Conservation (phyloP, 192 early-diverging fungal species). For the Fimicolochytrium jonesii region DNA sequence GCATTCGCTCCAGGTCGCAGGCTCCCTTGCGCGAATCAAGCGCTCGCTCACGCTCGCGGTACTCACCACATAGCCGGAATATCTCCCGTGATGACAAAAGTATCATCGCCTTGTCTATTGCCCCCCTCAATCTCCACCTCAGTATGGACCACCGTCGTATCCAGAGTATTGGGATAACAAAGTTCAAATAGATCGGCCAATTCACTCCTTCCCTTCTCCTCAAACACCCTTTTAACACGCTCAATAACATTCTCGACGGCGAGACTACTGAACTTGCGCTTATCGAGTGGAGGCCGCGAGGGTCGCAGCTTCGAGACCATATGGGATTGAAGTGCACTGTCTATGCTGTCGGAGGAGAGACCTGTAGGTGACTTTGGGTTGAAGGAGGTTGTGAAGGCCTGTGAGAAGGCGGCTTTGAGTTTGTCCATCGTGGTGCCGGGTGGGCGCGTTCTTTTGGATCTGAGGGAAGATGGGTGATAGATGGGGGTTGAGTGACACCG, state of each 20-base stretch:
- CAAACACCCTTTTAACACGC: neutral
- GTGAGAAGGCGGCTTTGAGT: neutral
- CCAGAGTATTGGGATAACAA: constrained; percentile 61
- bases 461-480: too few species aligned
- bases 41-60: too few species aligned
- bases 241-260: constrained; percentile 1
- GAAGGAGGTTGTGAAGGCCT: neutral
- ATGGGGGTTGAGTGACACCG: too few species aligned
- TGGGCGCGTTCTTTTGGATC: too few species aligned
- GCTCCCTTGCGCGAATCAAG: too few species aligned
- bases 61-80: constrained; percentile 65
- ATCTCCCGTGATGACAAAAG: constrained; percentile 70
- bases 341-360: too few species aligned
- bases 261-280: neutral
- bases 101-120: constrained; percentile 28
- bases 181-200: constrained; percentile 47
- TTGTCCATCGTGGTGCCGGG: neutral
- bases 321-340: too few species aligned
- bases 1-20: too few species aligned
- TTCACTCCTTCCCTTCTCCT: neutral
- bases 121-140: too few species aligned
- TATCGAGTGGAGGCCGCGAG: neutral
- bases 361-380: neutral
- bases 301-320: neutral
- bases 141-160: too few species aligned